Evolutionary conservation across 768 basidiomycete genomes (phyloP).

Genomic region (Chalciporus piperatus): DNA sequence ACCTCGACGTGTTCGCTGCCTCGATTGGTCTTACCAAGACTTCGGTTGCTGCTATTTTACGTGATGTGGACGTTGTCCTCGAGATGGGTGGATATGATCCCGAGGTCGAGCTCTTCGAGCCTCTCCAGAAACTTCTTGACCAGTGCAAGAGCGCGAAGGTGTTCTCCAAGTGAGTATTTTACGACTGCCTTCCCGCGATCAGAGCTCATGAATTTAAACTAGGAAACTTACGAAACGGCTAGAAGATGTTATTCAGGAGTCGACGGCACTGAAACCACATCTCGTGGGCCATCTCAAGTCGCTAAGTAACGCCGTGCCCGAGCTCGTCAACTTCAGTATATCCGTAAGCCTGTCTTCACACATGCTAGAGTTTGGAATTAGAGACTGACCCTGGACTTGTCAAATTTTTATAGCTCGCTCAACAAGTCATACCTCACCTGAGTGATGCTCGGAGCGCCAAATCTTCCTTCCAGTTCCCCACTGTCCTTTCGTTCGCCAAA

Average conservation of each 20-base stretch:
- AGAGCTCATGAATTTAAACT: background rate
- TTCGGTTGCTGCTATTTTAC: constrained; percentile 64
- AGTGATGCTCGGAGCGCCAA: constrained; percentile 77
- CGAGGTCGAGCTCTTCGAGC: constrained; percentile 73
- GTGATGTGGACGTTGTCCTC: constrained; percentile 74
- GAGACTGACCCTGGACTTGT: background rate
- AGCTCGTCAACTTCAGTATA: constrained; percentile 88
- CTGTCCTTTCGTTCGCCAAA: constrained; percentile 67
- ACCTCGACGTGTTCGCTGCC: constrained; percentile 91
- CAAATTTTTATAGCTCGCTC: constrained; percentile 66
- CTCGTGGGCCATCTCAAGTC: constrained; percentile 71
- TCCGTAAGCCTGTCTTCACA: constrained; percentile 48
- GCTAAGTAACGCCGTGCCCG: constrained; percentile 69
- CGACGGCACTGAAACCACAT: constrained; percentile 66
- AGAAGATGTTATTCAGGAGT: constrained; percentile 73
- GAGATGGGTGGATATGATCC: constrained; percentile 77
- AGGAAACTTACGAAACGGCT: constrained; percentile 89
- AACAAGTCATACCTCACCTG: constrained; percentile 85
- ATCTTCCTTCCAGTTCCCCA: constrained; percentile 69
- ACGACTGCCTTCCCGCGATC: background rate
- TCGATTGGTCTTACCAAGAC: constrained; percentile 90
- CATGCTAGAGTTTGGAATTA: background rate
- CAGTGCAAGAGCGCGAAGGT: constrained; percentile 79
- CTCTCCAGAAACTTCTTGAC: constrained; percentile 78
- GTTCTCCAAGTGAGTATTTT: constrained; percentile 61